phyloP scores from a whole-genome alignment of 495 filamentous ascomycete genomes.

The Parachaetomium inaequale region DNA sequence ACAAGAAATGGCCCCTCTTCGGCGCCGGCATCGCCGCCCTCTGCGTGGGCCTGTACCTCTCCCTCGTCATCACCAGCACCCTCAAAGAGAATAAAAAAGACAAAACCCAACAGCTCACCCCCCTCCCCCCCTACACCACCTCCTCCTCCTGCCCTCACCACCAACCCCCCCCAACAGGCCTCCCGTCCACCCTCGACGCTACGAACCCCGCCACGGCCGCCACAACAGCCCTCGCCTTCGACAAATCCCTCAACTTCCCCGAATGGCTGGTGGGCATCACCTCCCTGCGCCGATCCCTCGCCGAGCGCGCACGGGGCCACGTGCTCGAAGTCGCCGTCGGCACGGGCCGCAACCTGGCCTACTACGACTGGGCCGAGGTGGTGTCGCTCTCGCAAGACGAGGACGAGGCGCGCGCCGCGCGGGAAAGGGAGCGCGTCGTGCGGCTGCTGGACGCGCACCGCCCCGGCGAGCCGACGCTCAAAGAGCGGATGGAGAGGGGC shows the following conservation, averaged over 20 bases:
- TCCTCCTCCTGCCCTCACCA: neutral
- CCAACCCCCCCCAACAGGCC: constrained; percentile 18
- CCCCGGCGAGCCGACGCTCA: neutral
- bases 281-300: constrained; percentile 57
- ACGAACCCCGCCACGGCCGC: neutral
- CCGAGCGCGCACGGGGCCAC: constrained; percentile 63
- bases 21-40: constrained; percentile 25
- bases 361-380: constrained; percentile 56
- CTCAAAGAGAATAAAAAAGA: constrained; percentile 12
- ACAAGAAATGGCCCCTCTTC: constrained; percentile 29
- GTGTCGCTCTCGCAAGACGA: constrained; percentile 10
- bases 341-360: constrained; percentile 81
- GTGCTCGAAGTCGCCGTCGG: constrained; percentile 88
- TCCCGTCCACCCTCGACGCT: constrained; percentile 15
- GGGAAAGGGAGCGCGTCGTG: constrained; percentile 13
- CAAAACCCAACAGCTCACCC: neutral
- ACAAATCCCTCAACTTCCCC: constrained; percentile 46
- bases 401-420: constrained; percentile 13
- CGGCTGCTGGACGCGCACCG: constrained; percentile 10
- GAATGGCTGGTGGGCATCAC: constrained; percentile 66
- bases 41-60: constrained; percentile 30
- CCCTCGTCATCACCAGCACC: constrained; percentile 32
- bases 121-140: neutral
- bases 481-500: neutral
- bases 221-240: constrained; percentile 27